Percentiles rank a stretch among this genome's conserved stretches.
Conservation (phyloP, 192 early-diverging fungal species). For the Spizellomyces sp. region DNA sequence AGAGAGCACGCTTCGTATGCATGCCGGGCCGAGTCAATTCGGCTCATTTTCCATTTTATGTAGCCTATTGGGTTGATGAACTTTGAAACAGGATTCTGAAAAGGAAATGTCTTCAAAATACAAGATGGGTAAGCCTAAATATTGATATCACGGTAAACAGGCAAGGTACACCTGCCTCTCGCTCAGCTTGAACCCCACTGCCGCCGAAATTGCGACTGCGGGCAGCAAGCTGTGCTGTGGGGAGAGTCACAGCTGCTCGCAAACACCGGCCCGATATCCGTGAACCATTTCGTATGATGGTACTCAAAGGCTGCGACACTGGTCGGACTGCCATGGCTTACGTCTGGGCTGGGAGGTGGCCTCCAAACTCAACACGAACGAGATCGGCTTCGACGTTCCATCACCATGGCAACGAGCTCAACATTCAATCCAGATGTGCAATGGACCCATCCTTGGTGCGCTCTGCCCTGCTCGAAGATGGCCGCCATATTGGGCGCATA, state of each 20-base stretch:
- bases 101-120: conserved; percentile 18
- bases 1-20: conserved; percentile 47
- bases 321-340: too few relatives aligned
- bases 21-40: conserved; percentile 43
- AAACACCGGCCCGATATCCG: too few relatives aligned
- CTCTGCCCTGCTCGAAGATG: background rate
- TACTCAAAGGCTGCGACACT: too few relatives aligned
- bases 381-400: too few relatives aligned
- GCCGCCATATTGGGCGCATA: conserved; percentile 15
- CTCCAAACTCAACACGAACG: too few relatives aligned
- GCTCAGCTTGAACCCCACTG: background rate
- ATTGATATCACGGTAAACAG: background rate
- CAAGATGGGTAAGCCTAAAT: background rate
- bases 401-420: too few relatives aligned
- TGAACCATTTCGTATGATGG: too few relatives aligned
- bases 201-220: background rate
- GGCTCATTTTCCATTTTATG: conserved; percentile 51
- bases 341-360: too few relatives aligned
- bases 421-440: too few relatives aligned
- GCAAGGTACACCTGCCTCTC: background rate
- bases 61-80: conserved; percentile 44
- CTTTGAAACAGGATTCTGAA: conserved; percentile 8
- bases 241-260: too few relatives aligned
- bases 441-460: too few relatives aligned
- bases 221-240: too few relatives aligned